A percentile compares a stretch with the other conserved stretches of the same genome.
phyloP scores from a whole-genome alignment of 108 stramenopile genomes.

The Parmales sp. region DNA sequence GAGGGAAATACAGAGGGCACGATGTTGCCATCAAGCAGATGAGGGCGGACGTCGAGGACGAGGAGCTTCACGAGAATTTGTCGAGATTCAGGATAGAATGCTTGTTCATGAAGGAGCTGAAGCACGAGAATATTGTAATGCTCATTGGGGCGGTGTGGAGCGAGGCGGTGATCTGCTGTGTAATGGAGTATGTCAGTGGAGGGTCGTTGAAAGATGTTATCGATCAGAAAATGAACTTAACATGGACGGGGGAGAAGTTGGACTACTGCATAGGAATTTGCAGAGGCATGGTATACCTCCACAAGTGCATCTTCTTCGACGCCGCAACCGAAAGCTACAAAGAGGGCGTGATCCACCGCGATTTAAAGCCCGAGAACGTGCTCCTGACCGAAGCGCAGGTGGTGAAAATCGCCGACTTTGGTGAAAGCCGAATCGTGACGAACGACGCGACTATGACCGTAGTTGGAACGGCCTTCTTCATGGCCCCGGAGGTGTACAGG shows the following conservation, averaged over 20 bases:
- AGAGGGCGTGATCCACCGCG: neutral
- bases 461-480: neutral
- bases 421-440: neutral
- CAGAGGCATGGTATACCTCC: neutral
- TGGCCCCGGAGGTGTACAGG: neutral
- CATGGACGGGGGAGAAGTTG: too few species aligned
- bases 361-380: neutral
- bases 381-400: neutral
- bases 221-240: too few species aligned
- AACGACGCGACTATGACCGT: neutral
- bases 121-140: neutral
- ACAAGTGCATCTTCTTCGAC: neutral
- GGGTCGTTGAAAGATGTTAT: neutral
- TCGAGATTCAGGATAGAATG: neutral
- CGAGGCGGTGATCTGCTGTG: neutral
- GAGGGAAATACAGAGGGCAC: neutral
- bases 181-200: neutral
- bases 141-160: conserved; percentile 8
- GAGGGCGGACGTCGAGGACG: too few species aligned
- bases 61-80: neutral
- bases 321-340: neutral
- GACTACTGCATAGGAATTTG: neutral
- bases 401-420: neutral
- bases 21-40: conserved; percentile 4
- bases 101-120: conserved; percentile 7